Evolutionary conservation across 768 basidiomycete species (phyloP), one percentile per base, ranked within the genome.

Genomic region (Hygrocybe coccinea): DNA sequence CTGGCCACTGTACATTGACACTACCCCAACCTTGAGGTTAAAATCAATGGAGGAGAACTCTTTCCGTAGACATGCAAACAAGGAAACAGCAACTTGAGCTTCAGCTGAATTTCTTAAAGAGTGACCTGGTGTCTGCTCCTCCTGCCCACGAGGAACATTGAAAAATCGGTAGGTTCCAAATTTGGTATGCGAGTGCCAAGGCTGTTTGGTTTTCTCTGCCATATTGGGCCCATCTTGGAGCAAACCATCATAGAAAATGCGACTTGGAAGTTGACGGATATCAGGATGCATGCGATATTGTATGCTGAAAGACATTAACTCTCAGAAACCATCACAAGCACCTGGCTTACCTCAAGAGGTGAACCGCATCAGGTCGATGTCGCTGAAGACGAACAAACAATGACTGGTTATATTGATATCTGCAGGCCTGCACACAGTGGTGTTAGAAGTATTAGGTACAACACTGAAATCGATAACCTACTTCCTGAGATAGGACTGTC

Each of bases 201-300:
- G 81, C 59, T 88, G 86, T 29, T 71, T 71, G 0, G 95, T 97
- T 69, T 92, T 91, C 39, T 63, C 60, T 9, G 76, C 87, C 95
- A 99, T 97, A 47, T 80, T 80, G 2, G 92, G 93, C 1, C 97
- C 97, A 67, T 99, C 92, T 43, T 80, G 73, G 9, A 99, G 74
- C 35, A 80, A 77, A 6, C 85, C 83, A 52, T 85, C 73, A 66
- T 99, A 99, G 72, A 99, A 99, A 1, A 93, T 71, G 45, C 77
- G 78, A 56, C 94, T 97, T 0, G 97, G 97, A 15, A 99, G 79
- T 50, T 76, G 76, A 59, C 93, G 95, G 65, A 98, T 97, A 50
- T 91, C 86, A 1, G 95, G 95, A 66, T 99, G 95, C 97, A 99
- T 99, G 60, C 97, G 95, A 67, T 99, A 99, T 73, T 99, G 97